phyloP scores from a whole-genome alignment of 768 basidiomycete species.

The Boletus rufocinnamomeus region DNA sequence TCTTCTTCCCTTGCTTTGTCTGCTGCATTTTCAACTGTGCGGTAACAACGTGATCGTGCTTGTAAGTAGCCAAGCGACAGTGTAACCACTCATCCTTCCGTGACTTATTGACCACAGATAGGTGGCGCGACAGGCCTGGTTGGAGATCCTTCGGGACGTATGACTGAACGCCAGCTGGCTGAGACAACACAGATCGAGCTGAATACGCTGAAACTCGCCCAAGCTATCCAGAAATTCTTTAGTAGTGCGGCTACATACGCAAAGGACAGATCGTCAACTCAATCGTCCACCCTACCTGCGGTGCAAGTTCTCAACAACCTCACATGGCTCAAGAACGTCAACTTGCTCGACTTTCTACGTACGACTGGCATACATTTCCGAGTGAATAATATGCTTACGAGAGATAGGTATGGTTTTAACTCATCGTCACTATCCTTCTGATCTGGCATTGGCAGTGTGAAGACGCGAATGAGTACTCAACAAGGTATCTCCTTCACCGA shows the following conservation, averaged over 20 bases:
- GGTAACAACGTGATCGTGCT: constrained; percentile 85
- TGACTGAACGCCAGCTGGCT: constrained; percentile 75
- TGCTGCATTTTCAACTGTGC: constrained; percentile 85
- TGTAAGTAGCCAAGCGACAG: constrained; percentile 47
- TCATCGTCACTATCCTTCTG: constrained; percentile 2
- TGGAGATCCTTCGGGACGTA: constrained; percentile 93
- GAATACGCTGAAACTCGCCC: constrained; percentile 66
- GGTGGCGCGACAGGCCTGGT: constrained; percentile 96
- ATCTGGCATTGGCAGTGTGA: constrained; percentile 57
- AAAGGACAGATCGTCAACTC: constrained; percentile 30
- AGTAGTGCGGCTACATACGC: constrained; percentile 64
- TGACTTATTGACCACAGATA: constrained; percentile 54
- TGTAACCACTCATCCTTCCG: background rate
- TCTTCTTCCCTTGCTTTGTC: constrained; percentile 80
- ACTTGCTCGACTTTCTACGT: constrained; percentile 82
- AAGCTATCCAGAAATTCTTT: constrained; percentile 75
- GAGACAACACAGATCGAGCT: constrained; percentile 55
- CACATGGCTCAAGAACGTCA: constrained; percentile 75
- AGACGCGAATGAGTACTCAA: constrained; percentile 72
- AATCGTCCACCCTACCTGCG: constrained; percentile 10
- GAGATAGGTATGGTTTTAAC: constrained; percentile 70
- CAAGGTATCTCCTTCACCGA: constrained; percentile 98
- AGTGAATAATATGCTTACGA: constrained; percentile 85
- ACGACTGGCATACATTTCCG: constrained; percentile 76
- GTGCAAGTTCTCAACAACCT: constrained; percentile 64